Evolutionary conservation across 2,329 filamentous ascomycete species (phyloP), one percentile per base, ranked within the genome.

Genomic region (Exophiala dermatitidis): DNA sequence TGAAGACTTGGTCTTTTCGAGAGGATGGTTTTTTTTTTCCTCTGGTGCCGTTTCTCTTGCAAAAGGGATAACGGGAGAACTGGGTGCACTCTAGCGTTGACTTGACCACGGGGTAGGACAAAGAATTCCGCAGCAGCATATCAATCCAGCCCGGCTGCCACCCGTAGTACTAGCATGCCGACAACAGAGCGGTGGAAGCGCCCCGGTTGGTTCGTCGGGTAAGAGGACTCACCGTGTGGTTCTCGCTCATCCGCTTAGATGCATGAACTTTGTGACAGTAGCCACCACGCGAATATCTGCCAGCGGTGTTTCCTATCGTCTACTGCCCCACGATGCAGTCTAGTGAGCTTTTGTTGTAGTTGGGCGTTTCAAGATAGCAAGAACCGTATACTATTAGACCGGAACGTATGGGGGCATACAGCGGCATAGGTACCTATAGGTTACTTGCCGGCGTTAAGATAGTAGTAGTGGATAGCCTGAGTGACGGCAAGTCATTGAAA

Each of bases 211-310:
- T 51, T 54, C 54, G 41, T 44, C 51, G 52, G 29, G 10, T 41
- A 36, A 19, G 19, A 19, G 19, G 19, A 19, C 38, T 41, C 38
- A 41, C 38, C n/a, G 38, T 28, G 12, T n/a, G 36, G 38, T 41
- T 6, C 38, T 28, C 38, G n/a, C 19, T 26, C 44, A 43, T 29
- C 53, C 50, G 56, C 50, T 32, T 46, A 40, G 47, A 36, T 45
- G 56, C 56, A 58, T 58, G 56, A 58, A 58, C 56, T 50, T 33
- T 50, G 48, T 50, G 48, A 42, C 50, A 36, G 42, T 37, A 54
- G 48, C 51, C 52, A 19, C 19, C 19, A 19, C 19, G 19, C 19
- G 19, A 19, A 19, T 19, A 19, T 19, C 19, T 19, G 19, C 19
- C 19, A 19, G 19, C 19, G 19, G 19, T 19, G 19, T 19, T 19